phyloP scores from a whole-genome alignment of 768 basidiomycete species.

The Psilocybe cubensis region DNA sequence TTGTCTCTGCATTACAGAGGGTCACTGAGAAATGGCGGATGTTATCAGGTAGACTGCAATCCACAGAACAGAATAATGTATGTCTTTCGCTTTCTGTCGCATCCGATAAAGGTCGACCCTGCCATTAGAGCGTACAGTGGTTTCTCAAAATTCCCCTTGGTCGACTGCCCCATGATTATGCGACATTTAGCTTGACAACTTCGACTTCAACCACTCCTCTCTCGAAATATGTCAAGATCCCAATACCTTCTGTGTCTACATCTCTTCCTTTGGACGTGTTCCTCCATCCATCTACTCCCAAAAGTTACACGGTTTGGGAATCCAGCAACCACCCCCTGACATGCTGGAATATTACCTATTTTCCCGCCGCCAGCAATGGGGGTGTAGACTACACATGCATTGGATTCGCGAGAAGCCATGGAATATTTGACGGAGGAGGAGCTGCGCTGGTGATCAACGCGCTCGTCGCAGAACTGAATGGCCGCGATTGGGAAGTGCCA shows the following conservation, averaged over 20 bases:
- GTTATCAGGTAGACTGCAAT: conserved; percentile 28
- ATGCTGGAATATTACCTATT: conserved; percentile 47
- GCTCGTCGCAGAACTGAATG: conserved; percentile 41
- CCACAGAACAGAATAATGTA: conserved; percentile 22
- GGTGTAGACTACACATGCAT: conserved; percentile 38
- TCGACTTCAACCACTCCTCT: conserved; percentile 35
- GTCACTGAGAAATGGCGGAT: conserved; percentile 29
- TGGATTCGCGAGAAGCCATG: conserved; percentile 45
- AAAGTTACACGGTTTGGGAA: conserved; percentile 39
- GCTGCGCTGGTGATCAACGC: conserved; percentile 39
- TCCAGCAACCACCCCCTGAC: conserved; percentile 37
- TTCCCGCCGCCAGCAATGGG: conserved; percentile 34
- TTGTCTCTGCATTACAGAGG: conserved; percentile 32
- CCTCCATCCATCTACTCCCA: conserved; percentile 40
- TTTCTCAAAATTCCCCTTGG: conserved; percentile 39
- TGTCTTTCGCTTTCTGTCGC: neutral
- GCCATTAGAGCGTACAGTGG: conserved; percentile 36
- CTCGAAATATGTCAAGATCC: conserved; percentile 36
- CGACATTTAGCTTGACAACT: conserved; percentile 39
- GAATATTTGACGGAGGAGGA: conserved; percentile 45
- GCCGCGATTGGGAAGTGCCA: conserved; percentile 39
- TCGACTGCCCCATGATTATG: conserved; percentile 34
- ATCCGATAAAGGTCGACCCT: neutral
- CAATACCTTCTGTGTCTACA: conserved; percentile 32
- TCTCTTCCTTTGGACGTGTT: conserved; percentile 43